These are phyloP conservation scores for Monosporascus sp. DNA, from an alignment of 2,329 filamentous ascomycete species.

Conservation along the genomic window DNA sequence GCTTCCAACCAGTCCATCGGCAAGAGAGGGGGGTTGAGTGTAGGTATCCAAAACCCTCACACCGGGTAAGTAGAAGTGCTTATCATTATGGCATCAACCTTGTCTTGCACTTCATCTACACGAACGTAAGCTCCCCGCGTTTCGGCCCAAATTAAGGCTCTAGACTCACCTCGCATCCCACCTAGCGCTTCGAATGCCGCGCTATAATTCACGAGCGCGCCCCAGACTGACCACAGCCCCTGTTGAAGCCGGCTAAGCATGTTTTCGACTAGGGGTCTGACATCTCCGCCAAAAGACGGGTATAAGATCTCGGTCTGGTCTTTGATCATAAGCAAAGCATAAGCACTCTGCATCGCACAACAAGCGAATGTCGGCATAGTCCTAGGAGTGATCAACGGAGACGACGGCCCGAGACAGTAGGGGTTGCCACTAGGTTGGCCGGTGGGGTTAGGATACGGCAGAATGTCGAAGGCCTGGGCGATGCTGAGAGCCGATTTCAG, in stretches of 20 bases:
- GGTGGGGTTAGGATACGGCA: slow-evolving; percentile 42
- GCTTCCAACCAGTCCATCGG: too few species aligned
- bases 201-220: slow-evolving; percentile 39
- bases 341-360: slow-evolving; percentile 42
- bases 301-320: slow-evolving; percentile 36
- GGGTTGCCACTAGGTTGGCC: slow-evolving; percentile 28
- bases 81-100: slow-evolving; percentile 13
- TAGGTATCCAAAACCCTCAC: background rate
- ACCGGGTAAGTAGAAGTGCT: background rate
- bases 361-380: slow-evolving; percentile 42
- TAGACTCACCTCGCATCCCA: slow-evolving; percentile 37
- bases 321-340: slow-evolving; percentile 38
- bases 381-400: slow-evolving; percentile 34
- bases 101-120: slow-evolving; percentile 27
- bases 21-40: too few species aligned
- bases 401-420: slow-evolving; percentile 31
- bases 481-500: slow-evolving; percentile 45
- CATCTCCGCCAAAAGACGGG: slow-evolving; percentile 17
- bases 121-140: slow-evolving; percentile 6
- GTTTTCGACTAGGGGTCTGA: slow-evolving; percentile 26
- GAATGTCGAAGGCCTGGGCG: slow-evolving; percentile 37
- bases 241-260: slow-evolving; percentile 36
- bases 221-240: slow-evolving; percentile 36
- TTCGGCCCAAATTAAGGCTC: background rate
- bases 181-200: slow-evolving; percentile 40